These are phyloP conservation scores for Clitocybe nebularis DNA, from an alignment of 1,284 basidiomycete genomes.

Conservation along the genomic window DNA sequence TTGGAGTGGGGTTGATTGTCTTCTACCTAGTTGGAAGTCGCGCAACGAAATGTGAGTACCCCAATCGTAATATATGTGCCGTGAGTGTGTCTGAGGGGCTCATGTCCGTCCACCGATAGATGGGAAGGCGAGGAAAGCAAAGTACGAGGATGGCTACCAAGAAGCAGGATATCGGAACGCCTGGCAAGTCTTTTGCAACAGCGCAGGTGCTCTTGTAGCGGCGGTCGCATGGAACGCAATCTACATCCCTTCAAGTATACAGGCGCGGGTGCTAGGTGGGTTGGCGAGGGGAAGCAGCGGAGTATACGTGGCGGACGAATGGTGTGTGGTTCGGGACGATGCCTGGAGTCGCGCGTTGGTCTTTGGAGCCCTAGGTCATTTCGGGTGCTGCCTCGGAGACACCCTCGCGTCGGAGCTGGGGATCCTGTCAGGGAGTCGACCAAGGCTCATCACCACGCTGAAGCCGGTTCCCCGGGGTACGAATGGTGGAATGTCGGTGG, in stretches of 20 bases:
- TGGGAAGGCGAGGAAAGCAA: slow-evolving; percentile 65
- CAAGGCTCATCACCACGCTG: slow-evolving; percentile 74
- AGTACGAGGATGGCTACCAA: slow-evolving; percentile 77
- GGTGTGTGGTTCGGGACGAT: slow-evolving; percentile 51
- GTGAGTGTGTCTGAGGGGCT: neutral
- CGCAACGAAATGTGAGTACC: slow-evolving; percentile 75
- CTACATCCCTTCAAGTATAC: slow-evolving; percentile 43
- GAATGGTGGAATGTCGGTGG: slow-evolving; percentile 80
- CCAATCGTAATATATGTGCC: neutral
- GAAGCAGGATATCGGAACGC: slow-evolving; percentile 68
- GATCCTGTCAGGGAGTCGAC: slow-evolving; percentile 67
- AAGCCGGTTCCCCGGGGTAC: slow-evolving; percentile 82
- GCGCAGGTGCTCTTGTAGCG: slow-evolving; percentile 65
- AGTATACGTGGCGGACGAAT: slow-evolving; percentile 26
- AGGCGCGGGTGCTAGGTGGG: slow-evolving; percentile 22
- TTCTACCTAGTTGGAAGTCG: slow-evolving; percentile 83
- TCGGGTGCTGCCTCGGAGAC: slow-evolving; percentile 81
- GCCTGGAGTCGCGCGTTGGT: slow-evolving; percentile 60
- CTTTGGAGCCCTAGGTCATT: slow-evolving; percentile 75
- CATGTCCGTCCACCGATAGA: slow-evolving; percentile 30
- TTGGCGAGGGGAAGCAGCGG: slow-evolving; percentile 8
- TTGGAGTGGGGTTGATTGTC: slow-evolving; percentile 72
- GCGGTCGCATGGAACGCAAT: slow-evolving; percentile 61
- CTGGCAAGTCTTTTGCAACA: slow-evolving; percentile 82
- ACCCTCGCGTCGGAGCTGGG: slow-evolving; percentile 80